Base-by-base conservation (phyloP, 1,284 basidiomycete genomes). In the Papiliotrema laurentii region DNA sequence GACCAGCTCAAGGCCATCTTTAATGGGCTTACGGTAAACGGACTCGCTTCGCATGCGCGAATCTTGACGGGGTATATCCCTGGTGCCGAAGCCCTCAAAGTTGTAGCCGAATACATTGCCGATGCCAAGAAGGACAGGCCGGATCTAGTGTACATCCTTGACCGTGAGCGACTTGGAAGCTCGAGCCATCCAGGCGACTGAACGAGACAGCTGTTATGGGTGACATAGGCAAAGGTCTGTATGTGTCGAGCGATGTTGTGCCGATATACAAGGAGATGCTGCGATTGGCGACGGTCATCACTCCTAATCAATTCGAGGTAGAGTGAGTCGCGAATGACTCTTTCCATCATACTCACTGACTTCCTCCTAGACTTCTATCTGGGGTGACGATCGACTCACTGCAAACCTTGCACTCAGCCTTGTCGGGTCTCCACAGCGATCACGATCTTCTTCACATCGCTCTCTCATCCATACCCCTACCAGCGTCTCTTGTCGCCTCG, bases 251-350 rank as follows among this genome's bases (percentile, higher is more conserved):
- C 11, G 85, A 89, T 56, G 90, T 93, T 5, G 80, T 98, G 47
- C 90, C 92, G 0, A 81, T 92, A 41, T 98, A 99, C 76, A 82
- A 84, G 45, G 61, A 69, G 18, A 81, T 98, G 74, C 78, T 99
- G 2, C 78, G 81, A 16, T 75, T 86, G 21, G 85, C 93, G 1
- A 89, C 87, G 0, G 85, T 97, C 49, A 94, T 97, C 57, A 93
- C 94, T 0, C 94, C 94, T 0, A 99, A 99, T 69, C 96, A 93
- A 81, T 99, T 94, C 59, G 96, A 99, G 76, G 87, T 88, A 48
- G 92, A 97, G 89, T 93, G 67, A 70, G 86, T 78, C 5, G 14
- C 9, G 26, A 30, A 11, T 21, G 14, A 2, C 19, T 39, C 11
- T 27, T 40, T 7, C 18, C 3, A 22, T 35, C 30, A 38, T 18